Evolutionary conservation across 139 green algal species (phyloP).

Genomic region (Chlamydomonas sp.): DNA sequence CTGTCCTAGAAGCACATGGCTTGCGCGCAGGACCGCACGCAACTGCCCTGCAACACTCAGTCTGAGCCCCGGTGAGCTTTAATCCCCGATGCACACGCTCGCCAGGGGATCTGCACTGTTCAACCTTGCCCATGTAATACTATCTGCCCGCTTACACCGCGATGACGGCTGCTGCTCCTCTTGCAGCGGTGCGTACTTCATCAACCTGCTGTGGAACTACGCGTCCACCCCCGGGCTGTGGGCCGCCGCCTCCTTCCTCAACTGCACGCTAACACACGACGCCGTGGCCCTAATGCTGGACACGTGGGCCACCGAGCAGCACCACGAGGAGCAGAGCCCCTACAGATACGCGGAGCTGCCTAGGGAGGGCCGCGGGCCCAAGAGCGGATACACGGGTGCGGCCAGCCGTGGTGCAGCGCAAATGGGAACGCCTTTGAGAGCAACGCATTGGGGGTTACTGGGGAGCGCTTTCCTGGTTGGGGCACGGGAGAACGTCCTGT

Average conservation of each 20-base stretch:
- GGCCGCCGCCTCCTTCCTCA: conserved; percentile 17
- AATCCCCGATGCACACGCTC: too few relatives aligned
- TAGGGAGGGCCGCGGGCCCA: conserved; percentile 45
- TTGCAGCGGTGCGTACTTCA: conserved; percentile 60
- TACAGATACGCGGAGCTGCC: conserved; percentile 73
- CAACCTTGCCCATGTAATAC: neutral
- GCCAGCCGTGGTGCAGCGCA: too few relatives aligned
- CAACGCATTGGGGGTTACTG: too few relatives aligned
- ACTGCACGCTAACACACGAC: conserved; percentile 25
- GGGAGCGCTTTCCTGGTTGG: too few relatives aligned
- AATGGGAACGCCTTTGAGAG: neutral
- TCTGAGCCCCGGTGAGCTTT: too few relatives aligned
- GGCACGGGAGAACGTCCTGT: too few relatives aligned
- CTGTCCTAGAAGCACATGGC: too few relatives aligned
- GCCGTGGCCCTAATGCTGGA: conserved; percentile 52
- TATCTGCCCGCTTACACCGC: neutral
- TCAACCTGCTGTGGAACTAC: conserved; percentile 75
- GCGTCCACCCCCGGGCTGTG: conserved; percentile 32
- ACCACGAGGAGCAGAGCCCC: conserved; percentile 56
- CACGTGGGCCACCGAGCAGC: conserved; percentile 58
- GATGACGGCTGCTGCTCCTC: neutral
- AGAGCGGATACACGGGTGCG: conserved; percentile 46
- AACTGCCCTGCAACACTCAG: too few relatives aligned
- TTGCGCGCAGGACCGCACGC: too few relatives aligned
- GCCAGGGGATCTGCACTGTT: neutral